phyloP scores from a whole-genome alignment of 441 rosid species.

The Mallotus repandus region DNA sequence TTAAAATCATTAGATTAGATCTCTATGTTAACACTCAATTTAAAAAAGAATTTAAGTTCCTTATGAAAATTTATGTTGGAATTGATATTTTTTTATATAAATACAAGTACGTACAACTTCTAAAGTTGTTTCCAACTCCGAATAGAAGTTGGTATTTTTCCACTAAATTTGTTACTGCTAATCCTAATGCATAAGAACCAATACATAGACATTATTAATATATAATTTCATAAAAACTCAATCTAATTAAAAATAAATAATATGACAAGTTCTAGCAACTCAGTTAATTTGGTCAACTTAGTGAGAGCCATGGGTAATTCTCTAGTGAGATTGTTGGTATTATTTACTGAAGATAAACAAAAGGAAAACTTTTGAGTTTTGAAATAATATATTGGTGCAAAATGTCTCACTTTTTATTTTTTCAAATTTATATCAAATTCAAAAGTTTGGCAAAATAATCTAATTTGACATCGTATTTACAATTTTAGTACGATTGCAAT shows the following conservation, averaged over 20 bases:
- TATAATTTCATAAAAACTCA: too few relatives aligned
- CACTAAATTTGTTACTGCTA: constrained; percentile 30
- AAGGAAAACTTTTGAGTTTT: not conserved
- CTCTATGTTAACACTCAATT: constrained; percentile 29
- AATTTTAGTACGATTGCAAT: too few relatives aligned
- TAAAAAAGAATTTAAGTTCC: not conserved
- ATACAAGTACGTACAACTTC: constrained; percentile 21
- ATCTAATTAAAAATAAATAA: not conserved
- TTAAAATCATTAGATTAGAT: constrained; percentile 41
- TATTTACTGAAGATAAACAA: not conserved
- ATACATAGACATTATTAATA: too few relatives aligned
- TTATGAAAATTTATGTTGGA: too few relatives aligned
- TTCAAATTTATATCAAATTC: too few relatives aligned
- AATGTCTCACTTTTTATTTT: too few relatives aligned
- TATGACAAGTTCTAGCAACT: constrained; percentile 27
- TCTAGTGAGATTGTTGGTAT: constrained; percentile 30
- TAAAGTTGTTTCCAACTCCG: constrained; percentile 33
- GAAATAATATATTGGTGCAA: too few relatives aligned
- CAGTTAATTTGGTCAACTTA: constrained; percentile 27
- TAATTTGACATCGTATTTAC: too few relatives aligned
- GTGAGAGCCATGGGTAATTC: constrained; percentile 23
- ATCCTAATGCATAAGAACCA: constrained; percentile 32
- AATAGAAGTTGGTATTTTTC: constrained; percentile 30
- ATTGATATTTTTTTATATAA: too few relatives aligned
- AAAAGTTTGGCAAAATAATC: too few relatives aligned